phyloP scores from a whole-genome alignment of 305 asterid species.

The Striga hermonthica region DNA sequence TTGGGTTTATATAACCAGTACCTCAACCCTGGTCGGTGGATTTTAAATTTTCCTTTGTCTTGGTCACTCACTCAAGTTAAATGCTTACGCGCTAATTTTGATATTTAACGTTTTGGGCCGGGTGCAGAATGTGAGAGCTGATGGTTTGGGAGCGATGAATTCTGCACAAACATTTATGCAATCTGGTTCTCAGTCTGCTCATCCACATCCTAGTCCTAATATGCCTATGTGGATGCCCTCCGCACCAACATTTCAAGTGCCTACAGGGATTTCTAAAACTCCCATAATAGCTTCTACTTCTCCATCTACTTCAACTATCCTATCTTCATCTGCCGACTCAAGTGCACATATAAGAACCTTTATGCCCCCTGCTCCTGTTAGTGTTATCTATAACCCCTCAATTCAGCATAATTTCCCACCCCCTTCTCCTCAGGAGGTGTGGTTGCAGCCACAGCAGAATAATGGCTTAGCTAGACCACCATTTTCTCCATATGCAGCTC shows the following conservation, averaged over 20 bases:
- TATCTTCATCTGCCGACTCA: conserved; percentile 44
- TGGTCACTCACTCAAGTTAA: conserved; percentile 6
- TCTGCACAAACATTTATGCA: conserved; percentile 49
- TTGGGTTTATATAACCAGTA: conserved; percentile 15
- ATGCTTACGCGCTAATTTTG: conserved; percentile 9
- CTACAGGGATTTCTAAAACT: conserved; percentile 48
- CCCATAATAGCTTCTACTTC: conserved; percentile 53
- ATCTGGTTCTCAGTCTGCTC: conserved; percentile 45
- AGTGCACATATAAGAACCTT: conserved; percentile 40
- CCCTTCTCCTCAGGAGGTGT: conserved; percentile 54
- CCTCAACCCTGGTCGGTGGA: background rate
- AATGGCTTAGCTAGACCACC: conserved; percentile 67
- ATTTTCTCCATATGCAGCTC: conserved; percentile 62
- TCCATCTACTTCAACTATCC: conserved; percentile 41
- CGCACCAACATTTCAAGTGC: conserved; percentile 56
- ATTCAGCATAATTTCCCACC: conserved; percentile 63
- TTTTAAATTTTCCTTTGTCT: conserved; percentile 10
- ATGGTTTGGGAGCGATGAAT: conserved; percentile 40
- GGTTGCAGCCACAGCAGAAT: conserved; percentile 77
- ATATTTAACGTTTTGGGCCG: conserved; percentile 28
- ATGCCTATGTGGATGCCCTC: conserved; percentile 48
- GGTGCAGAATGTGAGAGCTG: conserved; percentile 54
- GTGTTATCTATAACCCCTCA: conserved; percentile 43
- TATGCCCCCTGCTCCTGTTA: conserved; percentile 43
- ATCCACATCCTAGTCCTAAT: conserved; percentile 48